phyloP scores from a whole-genome alignment of 2,329 filamentous ascomycete species.

The Arthrobotrys conoides region DNA sequence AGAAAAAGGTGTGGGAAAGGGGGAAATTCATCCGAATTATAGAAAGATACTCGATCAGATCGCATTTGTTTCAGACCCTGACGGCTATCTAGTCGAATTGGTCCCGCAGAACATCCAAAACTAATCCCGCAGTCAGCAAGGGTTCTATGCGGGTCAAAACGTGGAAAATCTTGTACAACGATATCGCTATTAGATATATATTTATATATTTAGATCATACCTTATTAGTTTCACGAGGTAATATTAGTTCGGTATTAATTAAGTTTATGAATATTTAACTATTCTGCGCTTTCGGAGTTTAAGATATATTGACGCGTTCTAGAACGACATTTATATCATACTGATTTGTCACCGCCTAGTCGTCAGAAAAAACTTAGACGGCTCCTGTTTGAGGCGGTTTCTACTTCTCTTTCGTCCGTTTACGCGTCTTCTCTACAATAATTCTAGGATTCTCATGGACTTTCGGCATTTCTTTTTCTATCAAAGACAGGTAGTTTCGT shows the following conservation, averaged over 20 bases:
- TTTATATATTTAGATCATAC: no score
- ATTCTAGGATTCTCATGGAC: no score
- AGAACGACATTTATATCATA: not conserved
- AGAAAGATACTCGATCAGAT: constrained; percentile 65
- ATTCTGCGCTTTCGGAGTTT: not conserved
- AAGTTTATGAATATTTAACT: no score
- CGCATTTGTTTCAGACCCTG: constrained; percentile 66
- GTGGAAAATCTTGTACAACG: no score
- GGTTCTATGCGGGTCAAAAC: not conserved
- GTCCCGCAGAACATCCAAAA: constrained; percentile 49
- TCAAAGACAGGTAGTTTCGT: no score
- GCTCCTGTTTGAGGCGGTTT: not conserved
- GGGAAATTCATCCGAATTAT: constrained; percentile 64
- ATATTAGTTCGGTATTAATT: no score
- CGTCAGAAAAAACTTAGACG: not conserved
- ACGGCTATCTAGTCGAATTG: constrained; percentile 62
- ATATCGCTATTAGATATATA: no score
- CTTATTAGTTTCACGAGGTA: no score
- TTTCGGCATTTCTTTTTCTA: no score
- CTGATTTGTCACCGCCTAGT: no score
- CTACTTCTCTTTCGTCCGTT: no score
- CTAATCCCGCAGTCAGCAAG: not conserved
- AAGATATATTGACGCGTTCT: not conserved
- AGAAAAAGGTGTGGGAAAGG: constrained; percentile 48
- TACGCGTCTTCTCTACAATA: no score